Base-by-base conservation (phyloP, 2,329 filamentous ascomycete genomes). In the Diaporthe helianthi region DNA sequence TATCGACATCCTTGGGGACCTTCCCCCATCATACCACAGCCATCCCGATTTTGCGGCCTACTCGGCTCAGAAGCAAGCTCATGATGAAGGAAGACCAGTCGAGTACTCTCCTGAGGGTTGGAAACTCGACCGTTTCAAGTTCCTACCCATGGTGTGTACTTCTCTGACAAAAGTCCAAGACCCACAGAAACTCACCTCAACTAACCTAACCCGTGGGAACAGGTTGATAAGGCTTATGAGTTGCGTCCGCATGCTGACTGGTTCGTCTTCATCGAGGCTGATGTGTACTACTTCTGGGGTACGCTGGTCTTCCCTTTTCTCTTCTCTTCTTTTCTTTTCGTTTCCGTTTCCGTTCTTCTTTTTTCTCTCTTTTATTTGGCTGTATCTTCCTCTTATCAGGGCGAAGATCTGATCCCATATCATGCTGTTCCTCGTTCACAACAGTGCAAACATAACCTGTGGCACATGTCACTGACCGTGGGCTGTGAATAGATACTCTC, bases 221-320 rank as follows among this genome's bases (percentile, higher is more conserved):
- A 10, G 31, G 31, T 58, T 7, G 54, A 58, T n/a, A 58, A 44
- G 36, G 36, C 36, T 17, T 58, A 58, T 4, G 22, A 58, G 22
- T 44, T 58, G 54, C 54, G 54, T 12, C 53, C 33, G 2, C 22
- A 44, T 12, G 54, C 54, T 19, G 36, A 58, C 12, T 58, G 36
- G 54, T 58, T 29, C 29, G 54, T 44, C 22, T 58, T 58, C 8
- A 58, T 44, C 36, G 54, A 58, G 22, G 54, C 54, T 26, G 54
- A 58, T 44, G 54, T 58, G 7, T 58, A 58, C 24, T 58, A 58
- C 36, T 58, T 58, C 22, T 58, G 54, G 54, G 54, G 54, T 58
- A 44, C 2, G 36, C 44, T 7, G 10, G n/a, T 55, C 10, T 4
- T 2, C 2, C 15, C 15, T 38, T 13, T 38, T 38, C 7, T 38